Base-by-base conservation (phyloP, 805 yeast species). In the Yamadazyma akitaensis region DNA sequence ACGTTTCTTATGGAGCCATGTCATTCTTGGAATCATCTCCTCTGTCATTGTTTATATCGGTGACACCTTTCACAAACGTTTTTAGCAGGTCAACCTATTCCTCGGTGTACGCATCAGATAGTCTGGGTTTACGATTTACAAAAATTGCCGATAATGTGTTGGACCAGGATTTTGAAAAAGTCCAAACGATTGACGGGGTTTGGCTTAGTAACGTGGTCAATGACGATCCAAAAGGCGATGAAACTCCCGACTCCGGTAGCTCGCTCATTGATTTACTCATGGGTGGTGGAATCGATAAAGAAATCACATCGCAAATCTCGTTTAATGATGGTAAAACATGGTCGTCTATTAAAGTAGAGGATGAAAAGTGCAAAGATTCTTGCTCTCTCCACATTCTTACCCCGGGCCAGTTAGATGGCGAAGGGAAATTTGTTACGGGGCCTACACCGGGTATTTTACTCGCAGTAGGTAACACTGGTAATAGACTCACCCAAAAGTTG, bases 141-240 rank as follows among this genome's bases (percentile, higher is more conserved):
- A 68, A 70, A 37, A 62, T 76, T n/a, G 57, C 79, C 26, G 73
- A 71, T 10, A 61, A 70, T 32, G 67, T 76, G 11, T 58, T 65
- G 37, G 70, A 69, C 18, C 79, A 77, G 8, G 61, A 70, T 38
- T 66, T 73, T 21, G 69, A 68, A 32, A 75, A 74, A 50, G 68
- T 82, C 16, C 70, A 74, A 48, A 71, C 69, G 16, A 68, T 81
- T 24, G 87, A 83, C 48, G 91, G 90, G 9, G 74, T 79, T 13
- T 76, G 85, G 77, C 56, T 85, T 40, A 75, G 80, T 9, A 77
- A 77, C 54, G 30, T 63, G 47, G 60, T 61, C 13, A 51, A 52
- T 7, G 47, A 56, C 1, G 53, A 53, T 6, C 18, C 26, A 8
- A 37, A 38, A 5, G 39, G 25, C 24, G 33, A 33, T 12, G 37